Percentiles rank a stretch among this genome's conserved stretches.
phyloP scores from a whole-genome alignment of 768 basidiomycete genomes.

The Rhizopogon vulgaris region DNA sequence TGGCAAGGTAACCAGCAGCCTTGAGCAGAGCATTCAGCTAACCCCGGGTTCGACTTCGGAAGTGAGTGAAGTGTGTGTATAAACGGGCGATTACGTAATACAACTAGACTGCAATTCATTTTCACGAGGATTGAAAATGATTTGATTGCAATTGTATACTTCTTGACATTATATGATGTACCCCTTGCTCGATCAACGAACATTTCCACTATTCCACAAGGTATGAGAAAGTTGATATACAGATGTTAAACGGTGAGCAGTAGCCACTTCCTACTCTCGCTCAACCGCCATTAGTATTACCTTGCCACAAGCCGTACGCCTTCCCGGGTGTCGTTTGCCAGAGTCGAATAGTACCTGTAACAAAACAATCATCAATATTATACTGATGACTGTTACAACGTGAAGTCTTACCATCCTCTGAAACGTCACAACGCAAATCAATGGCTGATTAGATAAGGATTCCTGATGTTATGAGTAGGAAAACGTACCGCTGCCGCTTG shows the following conservation, averaged over 20 bases:
- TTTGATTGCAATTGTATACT: conserved; percentile 7
- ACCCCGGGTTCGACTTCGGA: not conserved
- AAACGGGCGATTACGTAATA: too few relatives aligned
- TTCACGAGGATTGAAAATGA: not conserved
- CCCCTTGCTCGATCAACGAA: conserved; percentile 14
- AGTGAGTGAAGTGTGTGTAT: too few relatives aligned
- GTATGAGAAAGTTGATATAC: conserved; percentile 4
- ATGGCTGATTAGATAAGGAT: conserved; percentile 4
- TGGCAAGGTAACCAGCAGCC: not conserved
- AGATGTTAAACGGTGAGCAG: not conserved
- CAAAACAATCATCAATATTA: conserved; percentile 6
- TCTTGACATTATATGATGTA: conserved; percentile 14
- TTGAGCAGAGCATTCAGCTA: not conserved
- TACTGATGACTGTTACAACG: not conserved
- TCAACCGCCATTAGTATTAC: conserved; percentile 41
- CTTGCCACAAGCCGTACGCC: conserved; percentile 88
- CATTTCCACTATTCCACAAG: conserved; percentile 8
- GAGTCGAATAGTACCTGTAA: conserved; percentile 81
- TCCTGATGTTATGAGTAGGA: conserved; percentile 4
- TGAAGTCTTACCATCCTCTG: conserved; percentile 61
- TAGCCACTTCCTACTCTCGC: conserved; percentile 15
- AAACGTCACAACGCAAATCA: conserved; percentile 1
- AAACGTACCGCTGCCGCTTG: conserved; percentile 87
- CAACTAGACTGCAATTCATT: too few relatives aligned
- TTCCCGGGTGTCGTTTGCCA: conserved; percentile 98